These are phyloP conservation scores for Clavariopsis aquatica DNA, from an alignment of 495 filamentous ascomycete genomes.

Conservation along the genomic window DNA sequence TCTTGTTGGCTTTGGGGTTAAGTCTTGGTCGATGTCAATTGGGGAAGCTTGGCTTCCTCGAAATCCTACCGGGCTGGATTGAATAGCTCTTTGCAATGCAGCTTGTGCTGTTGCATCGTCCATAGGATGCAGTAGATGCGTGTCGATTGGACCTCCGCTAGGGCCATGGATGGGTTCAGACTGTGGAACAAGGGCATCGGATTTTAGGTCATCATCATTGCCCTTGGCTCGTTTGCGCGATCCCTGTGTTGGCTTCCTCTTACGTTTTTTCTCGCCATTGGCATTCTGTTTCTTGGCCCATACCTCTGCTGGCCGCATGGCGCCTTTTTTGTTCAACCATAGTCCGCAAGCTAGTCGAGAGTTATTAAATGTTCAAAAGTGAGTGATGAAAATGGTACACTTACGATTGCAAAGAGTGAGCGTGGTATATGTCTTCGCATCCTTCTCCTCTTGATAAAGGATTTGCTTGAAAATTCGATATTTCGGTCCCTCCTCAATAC, in stretches of 20 bases:
- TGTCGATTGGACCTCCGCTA: not conserved
- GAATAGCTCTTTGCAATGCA: slow-evolving; percentile 63
- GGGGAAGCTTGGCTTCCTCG: slow-evolving; percentile 66
- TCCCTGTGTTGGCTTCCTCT: slow-evolving; percentile 36
- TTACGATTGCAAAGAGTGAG: slow-evolving; percentile 78
- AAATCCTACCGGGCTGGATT: slow-evolving; percentile 70
- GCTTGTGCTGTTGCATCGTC: slow-evolving; percentile 51
- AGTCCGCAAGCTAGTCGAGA: slow-evolving; percentile 69
- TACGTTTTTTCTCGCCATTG: slow-evolving; percentile 42
- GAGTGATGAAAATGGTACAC: not conserved
- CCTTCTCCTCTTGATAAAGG: slow-evolving; percentile 53
- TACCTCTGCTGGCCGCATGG: slow-evolving; percentile 75
- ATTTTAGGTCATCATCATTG: slow-evolving; percentile 8
- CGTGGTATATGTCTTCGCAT: slow-evolving; percentile 64
- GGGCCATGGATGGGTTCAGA: slow-evolving; percentile 15
- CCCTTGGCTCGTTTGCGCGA: slow-evolving; percentile 24
- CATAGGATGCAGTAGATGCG: not conserved
- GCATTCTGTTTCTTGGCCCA: slow-evolving; percentile 63
- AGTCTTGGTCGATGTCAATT: slow-evolving; percentile 59
- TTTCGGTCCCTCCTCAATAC: slow-evolving; percentile 55
- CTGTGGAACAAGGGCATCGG: slow-evolving; percentile 24
- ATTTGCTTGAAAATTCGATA: slow-evolving; percentile 78
- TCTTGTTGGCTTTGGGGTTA: slow-evolving; percentile 64
- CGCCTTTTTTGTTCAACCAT: slow-evolving; percentile 85
- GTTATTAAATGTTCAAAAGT: not conserved